Conservation (phyloP, 768 basidiomycete species). For the Amanita thiersii region DNA sequence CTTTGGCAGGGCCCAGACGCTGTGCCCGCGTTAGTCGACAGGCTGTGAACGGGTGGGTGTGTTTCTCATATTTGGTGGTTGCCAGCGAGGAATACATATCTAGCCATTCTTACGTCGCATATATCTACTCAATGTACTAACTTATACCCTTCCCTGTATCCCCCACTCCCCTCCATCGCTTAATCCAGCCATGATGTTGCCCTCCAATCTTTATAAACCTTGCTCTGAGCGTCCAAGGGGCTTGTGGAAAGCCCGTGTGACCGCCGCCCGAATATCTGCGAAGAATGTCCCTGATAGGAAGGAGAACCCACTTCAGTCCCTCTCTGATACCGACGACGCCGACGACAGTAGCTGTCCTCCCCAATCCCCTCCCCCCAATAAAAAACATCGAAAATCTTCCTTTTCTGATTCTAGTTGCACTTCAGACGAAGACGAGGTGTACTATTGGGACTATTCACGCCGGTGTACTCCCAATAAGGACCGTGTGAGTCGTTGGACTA, state of each 20-base stretch:
- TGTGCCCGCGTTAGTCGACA: constrained; percentile 3
- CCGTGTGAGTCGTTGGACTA: constrained; percentile 23
- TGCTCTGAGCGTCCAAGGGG: constrained; percentile 28
- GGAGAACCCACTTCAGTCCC: constrained; percentile 2
- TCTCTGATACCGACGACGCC: constrained; percentile 16
- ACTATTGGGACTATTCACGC: constrained; percentile 29
- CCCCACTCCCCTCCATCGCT: constrained; percentile 9
- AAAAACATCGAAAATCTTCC: constrained; percentile 9
- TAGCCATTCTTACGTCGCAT: not conserved
- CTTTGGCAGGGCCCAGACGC: constrained; percentile 14
- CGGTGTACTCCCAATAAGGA: constrained; percentile 16
- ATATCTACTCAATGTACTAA: constrained; percentile 8
- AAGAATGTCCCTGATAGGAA: constrained; percentile 12
- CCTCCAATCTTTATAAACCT: constrained; percentile 7
- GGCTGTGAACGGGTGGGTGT: not conserved
- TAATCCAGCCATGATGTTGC: not conserved
- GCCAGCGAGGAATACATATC: constrained; percentile 2
- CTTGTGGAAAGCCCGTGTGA: constrained; percentile 37
- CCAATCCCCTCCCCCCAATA: constrained; percentile 10
- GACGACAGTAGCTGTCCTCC: constrained; percentile 12
- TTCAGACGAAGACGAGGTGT: constrained; percentile 12
- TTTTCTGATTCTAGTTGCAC: constrained; percentile 13
- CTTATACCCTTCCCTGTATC: constrained; percentile 22
- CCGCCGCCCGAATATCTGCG: constrained; percentile 18
- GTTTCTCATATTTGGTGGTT: not conserved